Base-by-base conservation (phyloP, 805 yeast genomes). In the Sugiyamaella floridensis region DNA sequence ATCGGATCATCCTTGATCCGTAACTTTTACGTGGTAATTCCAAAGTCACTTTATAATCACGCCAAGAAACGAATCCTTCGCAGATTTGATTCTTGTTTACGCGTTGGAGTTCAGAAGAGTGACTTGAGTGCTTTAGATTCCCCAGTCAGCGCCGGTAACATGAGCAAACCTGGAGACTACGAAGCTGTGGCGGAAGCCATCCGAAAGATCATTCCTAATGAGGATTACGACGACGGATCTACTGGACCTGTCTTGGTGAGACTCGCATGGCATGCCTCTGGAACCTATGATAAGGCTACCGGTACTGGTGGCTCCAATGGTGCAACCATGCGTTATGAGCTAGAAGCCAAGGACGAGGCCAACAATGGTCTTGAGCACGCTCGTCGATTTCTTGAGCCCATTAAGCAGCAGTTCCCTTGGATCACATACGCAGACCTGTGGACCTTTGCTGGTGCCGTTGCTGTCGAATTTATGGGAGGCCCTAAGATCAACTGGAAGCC, bases 261-360 rank as follows among this genome's bases (percentile, higher is more conserved):
- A 61, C 75, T 86, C 51, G 85, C 95, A 26, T 88, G 96, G 96
- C 95, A 88, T 66, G 79, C 84, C 37, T 78, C 87, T 53, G 96
- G 95, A 37, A 86, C 93, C 16, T 89, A 75, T 67, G 88, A 86
- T 61, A 72, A 71, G 58, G 65, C 68, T n/a, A 70, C 72, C 18
- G 73, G 77, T 45, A 67, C 82, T 1, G 75, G 76, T 14, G 82
- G 83, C 7, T 76, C 82, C 45, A 77, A 71, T 62, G 82, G 80
- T 22, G 75, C 80, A 46, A 78, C 83, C 19, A 77, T 79, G 81
- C 64, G 80, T 51, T 77, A 62, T 62, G 63, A 65, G 46, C 60
- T 68, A 43, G 81, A 77, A 63, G 75, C 74, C 45, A 64, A 64
- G 44, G 72, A 72, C 56, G 73, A 66, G n/a, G 76, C 74, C 49